phyloP scores from a whole-genome alignment of 352 stramenopile species.

The Pythium myriotylum region DNA sequence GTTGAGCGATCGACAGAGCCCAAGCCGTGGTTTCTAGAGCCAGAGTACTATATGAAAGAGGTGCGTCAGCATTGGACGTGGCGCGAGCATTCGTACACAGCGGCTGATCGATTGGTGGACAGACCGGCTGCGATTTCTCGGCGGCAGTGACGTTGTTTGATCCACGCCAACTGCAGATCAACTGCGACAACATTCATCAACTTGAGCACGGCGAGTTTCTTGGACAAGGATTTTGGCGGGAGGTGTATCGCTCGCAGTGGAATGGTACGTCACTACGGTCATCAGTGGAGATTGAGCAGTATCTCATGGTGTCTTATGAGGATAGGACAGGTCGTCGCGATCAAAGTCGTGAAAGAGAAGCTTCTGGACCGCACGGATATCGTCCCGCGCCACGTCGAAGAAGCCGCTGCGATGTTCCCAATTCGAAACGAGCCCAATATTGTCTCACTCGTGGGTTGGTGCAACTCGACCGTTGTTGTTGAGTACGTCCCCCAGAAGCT shows the following conservation, averaged over 20 bases:
- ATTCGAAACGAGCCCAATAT: conserved; percentile 76
- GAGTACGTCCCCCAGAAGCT: conserved; percentile 71
- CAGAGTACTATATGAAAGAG: conserved; percentile 45
- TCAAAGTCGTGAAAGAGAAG: conserved; percentile 73
- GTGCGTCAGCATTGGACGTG: conserved; percentile 23
- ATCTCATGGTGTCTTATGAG: conserved; percentile 22
- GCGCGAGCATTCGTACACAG: background rate
- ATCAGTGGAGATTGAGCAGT: background rate
- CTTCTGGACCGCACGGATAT: conserved; percentile 60
- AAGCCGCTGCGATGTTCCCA: conserved; percentile 66
- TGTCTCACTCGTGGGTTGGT: conserved; percentile 71
- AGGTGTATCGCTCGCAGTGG: conserved; percentile 73
- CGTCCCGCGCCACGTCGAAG: conserved; percentile 71
- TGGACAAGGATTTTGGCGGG: conserved; percentile 69
- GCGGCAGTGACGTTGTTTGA: conserved; percentile 55
- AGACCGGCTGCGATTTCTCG: conserved; percentile 74
- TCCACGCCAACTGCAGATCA: conserved; percentile 61
- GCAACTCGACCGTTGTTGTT: conserved; percentile 74
- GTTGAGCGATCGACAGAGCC: background rate
- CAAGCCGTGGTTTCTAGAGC: conserved; percentile 55
- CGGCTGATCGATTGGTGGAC: background rate
- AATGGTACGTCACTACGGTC: conserved; percentile 41
- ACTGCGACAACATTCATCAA: conserved; percentile 68
- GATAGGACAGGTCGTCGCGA: conserved; percentile 55
- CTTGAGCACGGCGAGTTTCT: conserved; percentile 54